Evolutionary conservation across 1,139 yeast species (phyloP).

Genomic region (Taphrina pruni): DNA sequence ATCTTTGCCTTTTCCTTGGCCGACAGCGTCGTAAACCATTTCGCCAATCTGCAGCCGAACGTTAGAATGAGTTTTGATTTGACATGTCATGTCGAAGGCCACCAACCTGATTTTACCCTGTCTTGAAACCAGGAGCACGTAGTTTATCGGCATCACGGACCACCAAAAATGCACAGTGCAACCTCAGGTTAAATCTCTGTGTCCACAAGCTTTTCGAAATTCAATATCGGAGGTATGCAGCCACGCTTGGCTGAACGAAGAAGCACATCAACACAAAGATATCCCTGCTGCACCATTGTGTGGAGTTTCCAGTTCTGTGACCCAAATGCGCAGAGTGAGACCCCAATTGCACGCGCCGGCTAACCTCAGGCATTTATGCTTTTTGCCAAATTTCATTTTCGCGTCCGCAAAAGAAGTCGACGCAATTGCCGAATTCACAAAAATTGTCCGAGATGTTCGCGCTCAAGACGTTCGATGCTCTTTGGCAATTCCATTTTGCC

Average conservation of each 20-base stretch:
- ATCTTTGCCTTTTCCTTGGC: conserved; percentile 84
- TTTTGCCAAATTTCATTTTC: conserved; percentile 13
- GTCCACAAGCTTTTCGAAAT: too few species aligned
- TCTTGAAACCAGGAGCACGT: conserved; percentile 78
- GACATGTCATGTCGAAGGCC: too few species aligned
- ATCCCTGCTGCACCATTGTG: too few species aligned
- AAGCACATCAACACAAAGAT: background rate
- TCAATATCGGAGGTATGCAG: too few species aligned
- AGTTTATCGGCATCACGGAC: conserved; percentile 49
- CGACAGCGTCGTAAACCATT: conserved; percentile 86
- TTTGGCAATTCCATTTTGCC: too few species aligned
- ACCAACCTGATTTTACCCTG: conserved; percentile 77
- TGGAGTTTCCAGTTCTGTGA: background rate
- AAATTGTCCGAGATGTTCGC: too few species aligned
- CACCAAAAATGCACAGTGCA: too few species aligned
- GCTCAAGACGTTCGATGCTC: too few species aligned
- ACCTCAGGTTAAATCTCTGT: too few species aligned
- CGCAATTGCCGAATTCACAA: too few species aligned
- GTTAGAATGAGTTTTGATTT: too few species aligned
- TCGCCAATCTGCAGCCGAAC: conserved; percentile 62
- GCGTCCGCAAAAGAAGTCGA: background rate
- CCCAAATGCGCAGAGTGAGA: background rate
- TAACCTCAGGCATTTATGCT: background rate
- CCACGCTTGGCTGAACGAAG: too few species aligned
- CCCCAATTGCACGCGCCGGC: conserved; percentile 8